These are phyloP conservation scores for Xerocomus amazonicus DNA, from an alignment of 1,284 basidiomycete species.

Conservation along the genomic window DNA sequence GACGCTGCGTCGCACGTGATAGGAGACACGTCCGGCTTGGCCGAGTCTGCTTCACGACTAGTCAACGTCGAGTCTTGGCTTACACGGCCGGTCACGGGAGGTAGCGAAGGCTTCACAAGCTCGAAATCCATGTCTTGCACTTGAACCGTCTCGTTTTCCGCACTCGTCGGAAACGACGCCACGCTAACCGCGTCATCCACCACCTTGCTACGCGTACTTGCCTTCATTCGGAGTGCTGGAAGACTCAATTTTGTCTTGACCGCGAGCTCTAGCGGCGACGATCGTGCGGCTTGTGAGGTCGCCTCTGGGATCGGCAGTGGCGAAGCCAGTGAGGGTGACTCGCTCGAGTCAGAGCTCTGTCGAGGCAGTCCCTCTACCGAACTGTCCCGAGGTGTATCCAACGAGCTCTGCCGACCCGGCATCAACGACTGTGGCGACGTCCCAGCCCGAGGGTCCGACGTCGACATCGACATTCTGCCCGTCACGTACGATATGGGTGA, in stretches of 20 bases:
- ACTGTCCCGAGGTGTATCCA: slow-evolving; percentile 14
- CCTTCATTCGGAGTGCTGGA: slow-evolving; percentile 27
- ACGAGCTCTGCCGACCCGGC: slow-evolving; percentile 14
- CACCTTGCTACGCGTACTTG: slow-evolving; percentile 19
- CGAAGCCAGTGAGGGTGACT: slow-evolving; percentile 25
- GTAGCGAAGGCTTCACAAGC: slow-evolving; percentile 58
- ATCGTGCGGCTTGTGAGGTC: slow-evolving; percentile 18
- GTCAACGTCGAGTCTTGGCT: slow-evolving; percentile 53
- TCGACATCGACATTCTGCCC: slow-evolving; percentile 12
- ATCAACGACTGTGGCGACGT: slow-evolving; percentile 13
- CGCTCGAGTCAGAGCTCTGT: slow-evolving; percentile 26
- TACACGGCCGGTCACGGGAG: slow-evolving; percentile 41
- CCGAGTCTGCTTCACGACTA: slow-evolving; percentile 32
- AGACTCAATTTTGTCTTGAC: slow-evolving; percentile 32
- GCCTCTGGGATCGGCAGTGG: slow-evolving; percentile 22
- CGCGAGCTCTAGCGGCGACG: slow-evolving; percentile 21
- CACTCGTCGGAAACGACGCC: slow-evolving; percentile 21
- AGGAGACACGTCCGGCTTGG: slow-evolving; percentile 27
- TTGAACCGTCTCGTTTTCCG: slow-evolving; percentile 51
- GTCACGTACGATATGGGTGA: slow-evolving; percentile 8
- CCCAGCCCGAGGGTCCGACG: slow-evolving; percentile 6
- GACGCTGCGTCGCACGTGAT: slow-evolving; percentile 51
- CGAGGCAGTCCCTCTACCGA: slow-evolving; percentile 24
- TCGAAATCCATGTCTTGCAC: slow-evolving; percentile 79
- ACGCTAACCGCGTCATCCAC: slow-evolving; percentile 31